A percentile compares a stretch with the other conserved stretches of the same genome.
Evolutionary conservation across 306 rosid genomes (phyloP).

Genomic region (Dryas drummondii): DNA sequence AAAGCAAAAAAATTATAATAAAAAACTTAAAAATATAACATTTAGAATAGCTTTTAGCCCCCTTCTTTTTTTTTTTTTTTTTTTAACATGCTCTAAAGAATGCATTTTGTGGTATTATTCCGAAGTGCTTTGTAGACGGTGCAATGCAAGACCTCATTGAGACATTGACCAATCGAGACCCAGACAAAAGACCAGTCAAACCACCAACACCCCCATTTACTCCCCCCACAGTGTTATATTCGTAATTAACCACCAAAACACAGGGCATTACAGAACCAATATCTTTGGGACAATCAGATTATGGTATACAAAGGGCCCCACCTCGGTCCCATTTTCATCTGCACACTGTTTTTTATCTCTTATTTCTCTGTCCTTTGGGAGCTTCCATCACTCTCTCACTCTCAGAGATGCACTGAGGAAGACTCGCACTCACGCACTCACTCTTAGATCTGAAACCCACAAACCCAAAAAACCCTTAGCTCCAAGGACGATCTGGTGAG

Average conservation of each 20-base stretch:
- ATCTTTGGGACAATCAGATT: slow-evolving; percentile 10
- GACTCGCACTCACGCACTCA: slow-evolving; percentile 6
- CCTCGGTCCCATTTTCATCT: background rate
- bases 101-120: too few relatives aligned
- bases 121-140: too few relatives aligned
- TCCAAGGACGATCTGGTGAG: slow-evolving; percentile 37
- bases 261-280: background rate
- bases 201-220: background rate
- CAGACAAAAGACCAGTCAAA: slow-evolving; percentile 8
- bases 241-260: slow-evolving; percentile 21
- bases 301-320: slow-evolving; percentile 26
- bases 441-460: slow-evolving; percentile 42
- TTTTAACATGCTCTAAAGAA: too few relatives aligned
- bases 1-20: too few relatives aligned
- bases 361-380: background rate
- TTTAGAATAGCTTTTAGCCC: too few relatives aligned
- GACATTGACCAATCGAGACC: background rate
- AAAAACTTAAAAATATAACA: too few relatives aligned
- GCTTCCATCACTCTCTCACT: slow-evolving; percentile 8
- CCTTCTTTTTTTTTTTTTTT: too few relatives aligned
- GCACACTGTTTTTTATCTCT: background rate
- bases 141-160: too few relatives aligned
- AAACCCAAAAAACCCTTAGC: background rate
- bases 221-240: background rate
- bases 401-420: slow-evolving; percentile 16